Base-by-base conservation (phyloP, 2,329 filamentous ascomycete species). In the Diaporthe ampelina region DNA sequence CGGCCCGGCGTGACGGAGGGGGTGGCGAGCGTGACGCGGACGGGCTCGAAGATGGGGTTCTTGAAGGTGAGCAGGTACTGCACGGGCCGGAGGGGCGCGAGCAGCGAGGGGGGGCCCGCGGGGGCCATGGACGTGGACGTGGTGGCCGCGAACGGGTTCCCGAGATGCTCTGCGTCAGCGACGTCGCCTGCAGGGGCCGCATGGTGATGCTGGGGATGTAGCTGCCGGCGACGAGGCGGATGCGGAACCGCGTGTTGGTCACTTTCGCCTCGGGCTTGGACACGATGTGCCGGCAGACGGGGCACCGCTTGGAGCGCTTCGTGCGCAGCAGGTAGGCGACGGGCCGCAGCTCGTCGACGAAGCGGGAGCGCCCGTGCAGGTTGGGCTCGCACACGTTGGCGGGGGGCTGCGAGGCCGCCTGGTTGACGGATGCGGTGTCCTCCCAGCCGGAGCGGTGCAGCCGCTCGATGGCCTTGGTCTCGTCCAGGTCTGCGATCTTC, bases 231-330 rank as follows among this genome's bases (percentile, higher is more conserved):
- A 98, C 92, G 0, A 98, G 89, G 72, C 94, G 94, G 82, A 99
- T 98, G 79, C 96, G 94, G 89, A 97, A 98, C 40, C 95, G 93
- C 9, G 94, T 97, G 70, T 94, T 96, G 61, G 92, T 91, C 43
- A 97, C 92, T 83, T 98, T 99, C 74, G 92, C 91, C 83, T 99
- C 97, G 19, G 96, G 97, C 82, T 97, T 97, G 76, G 95, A 94
- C 78, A 99, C 93, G 81, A 98, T 98, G 85, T 98, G 96, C 17
- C 97, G 93, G 84, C 97, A 99, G 15, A 93, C 90, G 68, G 94
- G 93, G 83, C 97, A 99, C 59, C 97, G 94, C 85, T 98, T 98
- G 26, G 95, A 95, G 50, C 96, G 93, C 81, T 98, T 98, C 0
- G 96, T 97, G 73, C 95, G 93, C 19, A 99, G 90, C 2, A 97